Evolutionary conservation across 2,329 filamentous ascomycete species (phyloP), one percentile per base, ranked within the genome.

Genomic region (Colletotrichum truncatum): DNA sequence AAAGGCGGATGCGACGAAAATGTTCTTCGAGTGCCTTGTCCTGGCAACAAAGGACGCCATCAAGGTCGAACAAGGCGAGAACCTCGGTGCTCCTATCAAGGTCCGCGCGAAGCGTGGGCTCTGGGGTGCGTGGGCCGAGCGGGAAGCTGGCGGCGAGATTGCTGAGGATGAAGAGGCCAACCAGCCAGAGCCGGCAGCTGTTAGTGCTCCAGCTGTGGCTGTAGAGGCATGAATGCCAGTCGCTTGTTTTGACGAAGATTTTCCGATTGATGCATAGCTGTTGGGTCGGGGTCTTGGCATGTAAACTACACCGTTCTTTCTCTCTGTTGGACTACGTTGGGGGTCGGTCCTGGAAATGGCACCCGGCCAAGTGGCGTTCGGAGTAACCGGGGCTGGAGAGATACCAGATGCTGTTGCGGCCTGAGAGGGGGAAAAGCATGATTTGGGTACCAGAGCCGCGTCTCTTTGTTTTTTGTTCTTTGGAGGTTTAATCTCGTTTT

Each of bases 11-110:
- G 96, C 96, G 0, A 99, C 96, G 43, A 98, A 98, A 85, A 98
- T 99, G 94, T 99, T 99, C 82, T 99, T 99, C 73, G 96, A 99
- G 80, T 91, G 96, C 58, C 85, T 99, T 23, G 96, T 99, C 3
- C 85, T 99, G 48, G 96, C 95, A 5, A 99, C 96, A 41, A 99
- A 99, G 81, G 96, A 99, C 76, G 96, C 96, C 26, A 92, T 99
- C 80, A 97, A 97, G 80, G 93, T 98, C 25, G 95, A 98, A 76
- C 96, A 99, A 79, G 87, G 87, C 51, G 83, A 90, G 67, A 87
- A 85, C 36, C 86, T 98, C 25, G 94, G 94, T 52, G 92, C 90
- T 3, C 87, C 91, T 12, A 93, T 99, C 73, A 86, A 91, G 64
- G 92, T 99, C 64, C 86, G 93, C 70, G 94, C 92, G 64, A 99